Evolutionary conservation across 1,284 basidiomycete species (phyloP), one percentile per base, ranked within the genome.

Genomic region (Apiotrichum gamsii): DNA sequence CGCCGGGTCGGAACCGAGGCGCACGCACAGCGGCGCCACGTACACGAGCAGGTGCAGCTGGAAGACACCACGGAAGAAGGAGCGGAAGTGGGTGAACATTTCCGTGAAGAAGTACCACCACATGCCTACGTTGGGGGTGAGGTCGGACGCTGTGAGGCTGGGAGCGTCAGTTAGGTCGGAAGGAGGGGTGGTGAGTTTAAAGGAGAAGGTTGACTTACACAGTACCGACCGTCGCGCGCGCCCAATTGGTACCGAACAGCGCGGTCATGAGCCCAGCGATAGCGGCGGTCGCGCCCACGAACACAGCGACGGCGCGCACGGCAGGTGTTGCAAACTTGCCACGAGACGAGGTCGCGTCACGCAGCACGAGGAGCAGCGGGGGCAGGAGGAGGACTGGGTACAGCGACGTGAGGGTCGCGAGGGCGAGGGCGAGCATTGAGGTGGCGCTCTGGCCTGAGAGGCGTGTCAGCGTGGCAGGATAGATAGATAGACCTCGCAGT

Each of bases 91-190:
- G 64, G 96, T 91, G 61, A 99, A 99, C 85, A 97, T 97, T 69
- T 98, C 93, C 13, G 91, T 96, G 74, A 97, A 96, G 74, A 97
- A 97, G 73, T 98, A 98, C 95, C 95, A 98, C 84, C 89, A 91
- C 31, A 97, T 74, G 3, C 94, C 94, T 8, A 89, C 82, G 61
- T 94, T 96, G 0, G 95, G 95, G 5, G 89, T 90, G 45, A 97
- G 72, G 66, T 94, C 90, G 4, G 85, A 84, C 8, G 91, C 80
- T 5, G 77, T 80, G 19, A 87, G 59, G 34, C 85, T 88, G 55
- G 13, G 24, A 16, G 16, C 21, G 30, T 45, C 4, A 37, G 30
- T 16, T 30, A 20, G 4, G 20, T 20, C 13, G 31, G 20, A 24
- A 15, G 20, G 11, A n/a, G n/a, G 8, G n/a, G 15, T 8, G 29